Evolutionary conservation across 2,329 filamentous ascomycete species (phyloP), one percentile per base, ranked within the genome.

Genomic region (Aureobasidium lini): DNA sequence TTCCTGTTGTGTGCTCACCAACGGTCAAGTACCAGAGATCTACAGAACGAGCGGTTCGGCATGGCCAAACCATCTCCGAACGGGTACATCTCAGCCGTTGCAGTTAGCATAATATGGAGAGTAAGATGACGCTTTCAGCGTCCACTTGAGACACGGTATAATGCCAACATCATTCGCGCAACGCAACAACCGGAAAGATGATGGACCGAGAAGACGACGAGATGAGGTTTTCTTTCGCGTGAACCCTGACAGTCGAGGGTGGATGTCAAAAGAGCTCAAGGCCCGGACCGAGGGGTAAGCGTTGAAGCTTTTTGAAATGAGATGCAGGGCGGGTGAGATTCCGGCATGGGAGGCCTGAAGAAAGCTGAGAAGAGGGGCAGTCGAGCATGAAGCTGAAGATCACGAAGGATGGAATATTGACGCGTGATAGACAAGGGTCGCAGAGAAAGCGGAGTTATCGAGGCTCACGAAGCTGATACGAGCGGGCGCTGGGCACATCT

Each of bases 271-370:
- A n/a, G 16, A 29, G 37, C 49, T 54, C 52, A 56, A 56, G 52
- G 52, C 52, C 46, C 52, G 52, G 52, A 56, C 52, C 52, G 52
- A 43, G 44, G 28, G 52, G 40, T 28, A 56, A 46, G 40, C 40
- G 52, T 56, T 46, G 52, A 56, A 56, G 52, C 52, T 56, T 56
- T 46, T 11, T 29, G 52, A 56, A 37, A 56, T 56, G 52, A 56
- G 40, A 46, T 44, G 52, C 50, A 54, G 28, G 52, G 18, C 39
- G 39, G 34, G 8, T 39, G 48, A n/a, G 23, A 11, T 52, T 13
- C 11, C 34, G n/a, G 43, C 15, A 18, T 40, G 31, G 31, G n/a
- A 4, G 11, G 40, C 29, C 42, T 44, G n/a, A 29, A 16, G 32
- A 43, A 43, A n/a, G 28, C 18, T 16, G 32, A 50, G 13, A 37